Evolutionary conservation across 2,329 filamentous ascomycete genomes (phyloP), one percentile per base, ranked within the genome.

Genomic region (Trichoderma koningiopsis): DNA sequence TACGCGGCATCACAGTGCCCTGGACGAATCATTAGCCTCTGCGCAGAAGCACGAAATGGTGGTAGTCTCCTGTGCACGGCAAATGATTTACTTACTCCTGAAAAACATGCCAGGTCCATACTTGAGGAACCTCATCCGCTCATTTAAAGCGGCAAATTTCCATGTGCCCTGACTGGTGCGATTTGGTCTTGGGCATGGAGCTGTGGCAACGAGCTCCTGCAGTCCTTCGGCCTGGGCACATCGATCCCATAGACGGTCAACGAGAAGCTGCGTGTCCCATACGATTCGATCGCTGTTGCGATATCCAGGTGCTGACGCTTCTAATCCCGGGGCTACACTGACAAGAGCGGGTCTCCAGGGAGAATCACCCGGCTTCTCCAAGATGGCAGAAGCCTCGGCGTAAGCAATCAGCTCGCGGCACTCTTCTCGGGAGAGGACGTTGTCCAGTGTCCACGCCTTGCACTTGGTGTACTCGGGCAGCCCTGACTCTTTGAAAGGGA

Each of bases 241-340:
- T 11, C 92, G 84, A 52, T 80, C 82, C 85, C 91, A 90, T 0
- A 96, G 74, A 27, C 87, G 85, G 29, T 86, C 83, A 0, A 88
- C 89, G 1, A 95, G 72, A 1, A 86, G 85, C 60, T 84, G 81
- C 16, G 85, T 80, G 75, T 96, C 91, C 86, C 89, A 92, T 73
- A 96, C 90, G 72, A 95, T 92, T 3, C 92, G 86, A n/a, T 90
- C 90, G 74, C 90, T 90, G 71, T 92, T 89, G 19, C 92, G 85
- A 60, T 87, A 87, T 10, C 88, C 84, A 1, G 85, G 81, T 1
- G 72, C 72, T 4, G 84, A 77, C 3, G 83, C 78, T 78, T 95
- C 89, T 68, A 77, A 81, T 3, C 91, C 91, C 5, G 78, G 78
- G 5, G 91, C 91, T 29, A 88, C 77, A 75, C 91, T 91, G 69